Conservation (phyloP, 495 filamentous ascomycete species). For the Halenospora varia region DNA sequence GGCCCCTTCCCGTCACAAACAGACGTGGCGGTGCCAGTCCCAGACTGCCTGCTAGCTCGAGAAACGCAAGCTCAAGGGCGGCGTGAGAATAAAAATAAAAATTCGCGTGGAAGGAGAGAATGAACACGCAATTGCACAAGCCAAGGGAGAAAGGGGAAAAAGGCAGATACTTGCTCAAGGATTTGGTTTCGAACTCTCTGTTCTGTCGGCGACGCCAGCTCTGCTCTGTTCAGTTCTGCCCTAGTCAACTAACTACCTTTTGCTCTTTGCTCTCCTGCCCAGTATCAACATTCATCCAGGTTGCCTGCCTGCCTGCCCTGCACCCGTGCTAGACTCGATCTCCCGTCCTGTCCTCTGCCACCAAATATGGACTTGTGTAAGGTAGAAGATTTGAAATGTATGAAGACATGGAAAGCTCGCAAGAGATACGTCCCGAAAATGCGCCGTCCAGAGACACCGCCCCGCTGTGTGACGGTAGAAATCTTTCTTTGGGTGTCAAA, state of each 20-base stretch:
- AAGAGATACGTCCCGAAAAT: conserved; percentile 8
- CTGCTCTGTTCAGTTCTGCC: neutral
- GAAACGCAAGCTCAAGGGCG: neutral
- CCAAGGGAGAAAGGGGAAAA: neutral
- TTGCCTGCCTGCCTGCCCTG: too few relatives aligned
- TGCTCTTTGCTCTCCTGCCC: too few relatives aligned
- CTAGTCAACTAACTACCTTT: neutral
- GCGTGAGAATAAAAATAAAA: neutral
- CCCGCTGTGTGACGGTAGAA: conserved; percentile 2
- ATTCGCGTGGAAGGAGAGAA: too few relatives aligned
- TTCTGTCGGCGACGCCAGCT: neutral
- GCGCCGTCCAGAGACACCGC: conserved; percentile 9
- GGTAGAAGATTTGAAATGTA: conserved; percentile 9
- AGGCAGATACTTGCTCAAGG: neutral
- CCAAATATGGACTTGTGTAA: conserved; percentile 16
- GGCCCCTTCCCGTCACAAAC: neutral
- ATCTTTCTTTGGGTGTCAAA: conserved; percentile 5
- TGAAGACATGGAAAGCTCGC: conserved; percentile 1
- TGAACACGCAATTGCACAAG: too few relatives aligned
- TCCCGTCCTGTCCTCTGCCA: neutral
- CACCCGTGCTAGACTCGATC: neutral
- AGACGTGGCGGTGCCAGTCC: neutral
- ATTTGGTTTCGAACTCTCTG: too few relatives aligned
- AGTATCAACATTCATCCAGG: neutral
- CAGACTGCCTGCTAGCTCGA: too few relatives aligned